phyloP scores from a whole-genome alignment of 2,329 filamentous ascomycete genomes.

The Neonectria neomacrospora region DNA sequence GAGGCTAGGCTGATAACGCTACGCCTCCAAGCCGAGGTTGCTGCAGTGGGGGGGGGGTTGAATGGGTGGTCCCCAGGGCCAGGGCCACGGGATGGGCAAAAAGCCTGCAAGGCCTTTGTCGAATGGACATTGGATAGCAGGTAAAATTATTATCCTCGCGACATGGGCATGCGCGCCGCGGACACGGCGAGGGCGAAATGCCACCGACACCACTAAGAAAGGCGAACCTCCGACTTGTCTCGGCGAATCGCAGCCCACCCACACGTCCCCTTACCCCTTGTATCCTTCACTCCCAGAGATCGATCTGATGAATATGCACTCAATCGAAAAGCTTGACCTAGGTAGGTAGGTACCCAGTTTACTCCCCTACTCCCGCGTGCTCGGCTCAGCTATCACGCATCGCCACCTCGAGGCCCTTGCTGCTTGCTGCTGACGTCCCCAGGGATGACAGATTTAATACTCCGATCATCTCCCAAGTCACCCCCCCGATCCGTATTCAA shows the following conservation, averaged over 20 bases:
- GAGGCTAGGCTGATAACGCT: not conserved
- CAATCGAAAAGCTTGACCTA: not conserved
- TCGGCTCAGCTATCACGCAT: too few species aligned
- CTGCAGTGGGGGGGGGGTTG: too few species aligned
- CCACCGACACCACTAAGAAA: not conserved
- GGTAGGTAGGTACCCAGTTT: not conserved
- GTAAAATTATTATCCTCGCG: too few species aligned
- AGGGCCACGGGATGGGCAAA: not conserved
- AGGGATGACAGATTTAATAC: not conserved
- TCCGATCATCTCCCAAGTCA: not conserved
- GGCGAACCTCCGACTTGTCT: not conserved
- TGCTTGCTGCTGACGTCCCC: not conserved
- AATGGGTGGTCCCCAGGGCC: not conserved
- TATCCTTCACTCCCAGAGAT: not conserved
- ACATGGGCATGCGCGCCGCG: slow-evolving; percentile 8
- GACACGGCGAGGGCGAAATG: slow-evolving; percentile 7
- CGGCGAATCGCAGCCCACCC: not conserved
- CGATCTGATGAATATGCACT: not conserved
- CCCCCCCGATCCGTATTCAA: not conserved
- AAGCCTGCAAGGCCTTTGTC: slow-evolving; percentile 14
- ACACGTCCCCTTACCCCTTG: too few species aligned
- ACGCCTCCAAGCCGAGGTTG: not conserved
- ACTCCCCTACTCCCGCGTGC: too few species aligned
- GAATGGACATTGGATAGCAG: not conserved
- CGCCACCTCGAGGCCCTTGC: too few species aligned